Evolutionary conservation across 2,329 filamentous ascomycete genomes (phyloP).

Genomic region (Hypoxylon sp.): DNA sequence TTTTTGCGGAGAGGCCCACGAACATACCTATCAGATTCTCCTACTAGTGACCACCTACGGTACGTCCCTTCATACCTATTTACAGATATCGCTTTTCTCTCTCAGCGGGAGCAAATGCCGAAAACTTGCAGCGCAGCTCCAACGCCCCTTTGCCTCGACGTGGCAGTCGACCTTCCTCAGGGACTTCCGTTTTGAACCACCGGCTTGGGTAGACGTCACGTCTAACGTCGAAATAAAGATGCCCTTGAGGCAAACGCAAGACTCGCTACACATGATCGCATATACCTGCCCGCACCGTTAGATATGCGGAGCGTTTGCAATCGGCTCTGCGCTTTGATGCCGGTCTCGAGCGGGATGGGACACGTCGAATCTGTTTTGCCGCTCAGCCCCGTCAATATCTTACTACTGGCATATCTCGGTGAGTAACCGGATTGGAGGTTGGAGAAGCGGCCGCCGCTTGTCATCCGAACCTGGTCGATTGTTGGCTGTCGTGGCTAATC

Average conservation of each 20-base stretch:
- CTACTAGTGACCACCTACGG: neutral
- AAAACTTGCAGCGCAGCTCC: constrained; percentile 5
- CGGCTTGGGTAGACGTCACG: constrained; percentile 24
- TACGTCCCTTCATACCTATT: neutral
- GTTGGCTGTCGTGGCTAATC: constrained; percentile 6
- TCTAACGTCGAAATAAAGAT: constrained; percentile 35
- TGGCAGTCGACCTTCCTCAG: neutral
- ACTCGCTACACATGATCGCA: constrained; percentile 40
- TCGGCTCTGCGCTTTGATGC: constrained; percentile 13
- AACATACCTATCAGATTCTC: neutral
- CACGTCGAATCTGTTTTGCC: constrained; percentile 29
- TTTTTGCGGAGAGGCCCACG: constrained; percentile 2
- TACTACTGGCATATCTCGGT: constrained; percentile 2
- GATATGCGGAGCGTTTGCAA: constrained; percentile 16
- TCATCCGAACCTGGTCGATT: constrained; percentile 12
- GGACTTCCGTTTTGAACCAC: neutral
- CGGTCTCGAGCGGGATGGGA: constrained; percentile 18
- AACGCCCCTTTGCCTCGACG: neutral
- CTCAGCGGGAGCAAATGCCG: constrained; percentile 17
- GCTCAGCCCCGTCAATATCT: constrained; percentile 40
- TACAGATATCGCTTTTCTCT: neutral
- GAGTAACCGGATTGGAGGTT: constrained; percentile 11
- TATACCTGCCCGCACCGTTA: constrained; percentile 37
- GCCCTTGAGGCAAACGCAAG: constrained; percentile 16
- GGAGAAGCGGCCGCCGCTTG: constrained; percentile 10